Base-by-base conservation (phyloP, 345 rosid species). In the Eucalyptus rudis region DNA sequence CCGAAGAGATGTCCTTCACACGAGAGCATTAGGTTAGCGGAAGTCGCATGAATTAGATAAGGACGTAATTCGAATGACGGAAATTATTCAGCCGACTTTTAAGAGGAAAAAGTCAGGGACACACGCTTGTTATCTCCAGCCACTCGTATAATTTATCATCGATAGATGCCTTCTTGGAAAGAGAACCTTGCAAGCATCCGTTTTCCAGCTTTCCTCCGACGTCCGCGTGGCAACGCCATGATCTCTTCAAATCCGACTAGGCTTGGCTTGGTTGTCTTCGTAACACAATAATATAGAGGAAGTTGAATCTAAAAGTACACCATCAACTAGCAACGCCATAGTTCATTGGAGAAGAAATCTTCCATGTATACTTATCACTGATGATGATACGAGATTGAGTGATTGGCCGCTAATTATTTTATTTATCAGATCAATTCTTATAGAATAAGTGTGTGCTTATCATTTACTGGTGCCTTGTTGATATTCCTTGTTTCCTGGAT, bases 381-480 rank as follows among this genome's bases (percentile, higher is more conserved):
- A 52, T 52, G 58, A 52, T 52, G 58, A 1, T 52, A 52, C 0
- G 5, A 0, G 25, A 4, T 52, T 52, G 1, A 52, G 0, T 20
- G 25, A 52, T 20, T 52, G 10, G 58, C 10, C 0, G 5, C 10
- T 52, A 52, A 52, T 52, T 52, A 52, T 52, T 52, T 52, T 52
- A 20, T 20, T 52, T 20, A 52, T 7, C 25, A 52, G 1, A 52
- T 52, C 58, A 52, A 52, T 20, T 52, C 25, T 20, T 52, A 3
- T 52, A 20, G 5, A 52, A 52, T 5, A 52, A 52, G 25, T 20
- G 58, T 52, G 58, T 52, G 25, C 58, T 52, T 19, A 52, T 52
- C 25, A 52, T 52, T 52, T 52, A 52, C 10, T 20, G 5, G 10
- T 52, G 58, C 10, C 58, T 20, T 52, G 58, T 52, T 20, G 58